Percentiles rank a stretch among this genome's conserved stretches.
Conservation (phyloP, 2,329 filamentous ascomycete species). For the Teratosphaeriaceae sp. region DNA sequence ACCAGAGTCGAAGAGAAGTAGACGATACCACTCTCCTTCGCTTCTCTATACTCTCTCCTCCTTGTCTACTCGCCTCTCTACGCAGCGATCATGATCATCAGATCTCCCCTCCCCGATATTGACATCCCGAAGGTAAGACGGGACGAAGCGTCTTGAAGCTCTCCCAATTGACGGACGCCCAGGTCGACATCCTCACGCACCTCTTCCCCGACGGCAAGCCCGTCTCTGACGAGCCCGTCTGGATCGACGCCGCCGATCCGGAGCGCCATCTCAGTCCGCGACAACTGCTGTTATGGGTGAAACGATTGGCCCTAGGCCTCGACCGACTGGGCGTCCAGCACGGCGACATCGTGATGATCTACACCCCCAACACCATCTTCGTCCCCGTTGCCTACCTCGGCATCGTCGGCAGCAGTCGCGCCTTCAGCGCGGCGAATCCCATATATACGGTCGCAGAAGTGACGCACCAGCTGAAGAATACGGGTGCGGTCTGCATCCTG, state of each 20-base stretch:
- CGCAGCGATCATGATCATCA: conserved; percentile 16
- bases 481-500: conserved; percentile 34
- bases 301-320: conserved; percentile 45
- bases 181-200: conserved; percentile 38
- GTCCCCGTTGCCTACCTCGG: conserved; percentile 50
- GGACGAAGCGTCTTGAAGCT: too few species aligned
- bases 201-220: conserved; percentile 30
- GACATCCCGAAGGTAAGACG: conserved; percentile 22
- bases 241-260: conserved; percentile 47
- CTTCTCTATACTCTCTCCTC: background rate
- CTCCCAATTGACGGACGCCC: too few species aligned
- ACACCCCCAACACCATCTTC: conserved; percentile 50
- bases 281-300: conserved; percentile 46
- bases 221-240: conserved; percentile 43
- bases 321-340: conserved; percentile 39
- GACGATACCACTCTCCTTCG: background rate
- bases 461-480: conserved; percentile 42
- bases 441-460: conserved; percentile 48
- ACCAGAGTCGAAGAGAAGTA: background rate
- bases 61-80: background rate
- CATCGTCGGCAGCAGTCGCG: conserved; percentile 45
- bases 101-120: conserved; percentile 18
- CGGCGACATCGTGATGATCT: conserved; percentile 50
- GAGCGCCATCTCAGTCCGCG: conserved; percentile 40
- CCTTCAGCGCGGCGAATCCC: conserved; percentile 50